Evolutionary conservation across 2,329 filamentous ascomycete genomes (phyloP).

Genomic region (Pseudogymnoascus sp.): DNA sequence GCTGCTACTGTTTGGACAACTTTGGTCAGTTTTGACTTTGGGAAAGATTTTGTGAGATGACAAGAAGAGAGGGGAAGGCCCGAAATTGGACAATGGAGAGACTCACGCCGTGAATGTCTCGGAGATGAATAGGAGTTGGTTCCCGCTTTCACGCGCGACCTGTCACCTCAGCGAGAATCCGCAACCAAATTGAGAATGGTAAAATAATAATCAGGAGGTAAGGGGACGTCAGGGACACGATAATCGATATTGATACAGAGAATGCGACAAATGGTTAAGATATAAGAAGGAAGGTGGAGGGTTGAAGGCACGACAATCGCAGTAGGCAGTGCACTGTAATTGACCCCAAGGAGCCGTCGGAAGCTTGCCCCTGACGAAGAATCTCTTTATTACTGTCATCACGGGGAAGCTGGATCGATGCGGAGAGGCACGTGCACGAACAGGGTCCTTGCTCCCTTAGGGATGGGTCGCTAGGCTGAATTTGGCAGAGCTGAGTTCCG

Average conservation of each 20-base stretch:
- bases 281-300: background rate
- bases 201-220: constrained; percentile 2
- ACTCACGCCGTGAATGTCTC: constrained; percentile 4
- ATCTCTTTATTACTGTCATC: constrained; percentile 4
- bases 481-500: background rate
- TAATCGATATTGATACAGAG: background rate
- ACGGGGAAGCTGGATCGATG: constrained; percentile 5
- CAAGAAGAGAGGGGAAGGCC: background rate
- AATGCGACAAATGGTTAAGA: background rate
- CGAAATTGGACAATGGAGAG: background rate
- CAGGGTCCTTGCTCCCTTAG: background rate
- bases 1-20: background rate
- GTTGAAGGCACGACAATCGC: background rate
- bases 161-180: background rate
- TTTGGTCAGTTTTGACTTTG: constrained; percentile 1
- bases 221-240: background rate
- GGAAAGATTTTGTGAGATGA: background rate
- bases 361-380: constrained; percentile 4
- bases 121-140: constrained; percentile 2
- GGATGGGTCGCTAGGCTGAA: background rate
- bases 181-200: constrained; percentile 1
- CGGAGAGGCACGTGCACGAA: background rate
- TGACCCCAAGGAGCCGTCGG: background rate
- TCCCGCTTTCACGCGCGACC: constrained; percentile 1
- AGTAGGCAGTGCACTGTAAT: background rate